phyloP scores from a whole-genome alignment of 441 rosid species.

The Gossypium lobatum region DNA sequence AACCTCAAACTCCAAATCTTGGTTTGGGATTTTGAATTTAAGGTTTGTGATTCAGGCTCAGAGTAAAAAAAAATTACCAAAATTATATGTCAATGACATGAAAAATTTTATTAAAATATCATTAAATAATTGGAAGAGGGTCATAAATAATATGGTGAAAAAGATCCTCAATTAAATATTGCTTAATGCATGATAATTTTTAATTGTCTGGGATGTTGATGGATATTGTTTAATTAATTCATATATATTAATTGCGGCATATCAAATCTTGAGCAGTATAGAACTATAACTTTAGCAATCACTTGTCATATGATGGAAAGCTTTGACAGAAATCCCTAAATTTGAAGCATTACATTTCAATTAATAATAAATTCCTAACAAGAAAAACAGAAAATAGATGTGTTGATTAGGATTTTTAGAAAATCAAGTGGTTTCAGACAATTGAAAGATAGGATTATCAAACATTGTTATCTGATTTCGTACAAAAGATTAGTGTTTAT shows the following conservation, averaged over 20 bases:
- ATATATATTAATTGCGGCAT: not conserved
- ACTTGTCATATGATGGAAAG: not conserved
- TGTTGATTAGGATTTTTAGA: not conserved
- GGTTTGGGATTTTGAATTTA: no score
- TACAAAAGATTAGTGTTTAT: not conserved
- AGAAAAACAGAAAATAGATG: not conserved
- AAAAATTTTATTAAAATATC: no score
- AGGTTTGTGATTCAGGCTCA: no score
- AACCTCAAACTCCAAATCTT: no score
- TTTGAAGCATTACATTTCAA: conserved; percentile 4
- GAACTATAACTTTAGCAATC: not conserved
- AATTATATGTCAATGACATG: no score
- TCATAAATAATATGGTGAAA: no score
- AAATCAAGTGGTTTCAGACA: conserved; percentile 6
- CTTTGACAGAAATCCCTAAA: not conserved
- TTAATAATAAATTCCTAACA: not conserved
- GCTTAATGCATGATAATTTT: not conserved
- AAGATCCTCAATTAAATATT: not conserved
- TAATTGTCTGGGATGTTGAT: not conserved
- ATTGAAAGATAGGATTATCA: not conserved
- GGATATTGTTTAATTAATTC: not conserved
- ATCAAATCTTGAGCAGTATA: not conserved
- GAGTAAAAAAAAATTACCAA: no score
- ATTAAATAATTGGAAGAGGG: no score
- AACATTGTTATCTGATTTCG: not conserved